A percentile compares a stretch with the other conserved stretches of the same genome.
Evolutionary conservation across 768 basidiomycete species (phyloP).

Genomic region (Boletus subcaerulescens): DNA sequence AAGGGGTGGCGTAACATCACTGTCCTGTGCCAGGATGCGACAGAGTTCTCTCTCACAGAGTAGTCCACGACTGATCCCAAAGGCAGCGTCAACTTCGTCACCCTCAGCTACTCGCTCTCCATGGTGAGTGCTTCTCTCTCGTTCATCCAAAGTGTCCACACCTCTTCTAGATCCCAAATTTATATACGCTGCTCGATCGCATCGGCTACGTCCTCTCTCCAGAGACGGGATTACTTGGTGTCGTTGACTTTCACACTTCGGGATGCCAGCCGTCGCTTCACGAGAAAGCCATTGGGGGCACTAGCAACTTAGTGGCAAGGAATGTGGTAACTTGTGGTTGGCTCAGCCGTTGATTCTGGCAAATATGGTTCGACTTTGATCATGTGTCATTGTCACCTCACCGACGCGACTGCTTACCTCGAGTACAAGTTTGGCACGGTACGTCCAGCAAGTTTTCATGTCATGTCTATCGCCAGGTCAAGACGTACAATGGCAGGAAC

Average conservation of each 20-base stretch:
- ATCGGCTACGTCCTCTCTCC: slow-evolving; percentile 63
- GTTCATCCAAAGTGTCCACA: background rate
- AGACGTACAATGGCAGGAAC: slow-evolving; percentile 72
- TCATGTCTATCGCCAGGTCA: slow-evolving; percentile 37
- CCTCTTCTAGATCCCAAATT: slow-evolving; percentile 50
- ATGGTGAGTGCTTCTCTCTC: slow-evolving; percentile 38
- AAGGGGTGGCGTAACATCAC: slow-evolving; percentile 74
- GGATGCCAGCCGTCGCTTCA: slow-evolving; percentile 52
- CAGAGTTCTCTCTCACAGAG: slow-evolving; percentile 61
- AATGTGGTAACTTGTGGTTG: slow-evolving; percentile 63
- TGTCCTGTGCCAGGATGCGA: slow-evolving; percentile 71
- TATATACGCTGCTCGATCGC: slow-evolving; percentile 64
- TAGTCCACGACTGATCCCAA: slow-evolving; percentile 49
- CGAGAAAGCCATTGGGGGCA: slow-evolving; percentile 61
- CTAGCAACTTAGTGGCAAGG: no score
- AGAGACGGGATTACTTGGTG: slow-evolving; percentile 55
- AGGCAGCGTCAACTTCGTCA: slow-evolving; percentile 54
- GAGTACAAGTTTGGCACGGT: slow-evolving; percentile 79
- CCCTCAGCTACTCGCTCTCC: slow-evolving; percentile 56
- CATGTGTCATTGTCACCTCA: slow-evolving; percentile 54
- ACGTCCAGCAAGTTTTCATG: slow-evolving; percentile 14
- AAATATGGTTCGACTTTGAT: slow-evolving; percentile 64
- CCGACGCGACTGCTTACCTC: slow-evolving; percentile 65
- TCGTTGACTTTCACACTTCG: slow-evolving; percentile 74
- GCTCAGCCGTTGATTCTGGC: slow-evolving; percentile 77